These are phyloP conservation scores for Pinus tabuliformis DNA, from an alignment of 75 land plant genomes.

Conservation along the genomic window DNA sequence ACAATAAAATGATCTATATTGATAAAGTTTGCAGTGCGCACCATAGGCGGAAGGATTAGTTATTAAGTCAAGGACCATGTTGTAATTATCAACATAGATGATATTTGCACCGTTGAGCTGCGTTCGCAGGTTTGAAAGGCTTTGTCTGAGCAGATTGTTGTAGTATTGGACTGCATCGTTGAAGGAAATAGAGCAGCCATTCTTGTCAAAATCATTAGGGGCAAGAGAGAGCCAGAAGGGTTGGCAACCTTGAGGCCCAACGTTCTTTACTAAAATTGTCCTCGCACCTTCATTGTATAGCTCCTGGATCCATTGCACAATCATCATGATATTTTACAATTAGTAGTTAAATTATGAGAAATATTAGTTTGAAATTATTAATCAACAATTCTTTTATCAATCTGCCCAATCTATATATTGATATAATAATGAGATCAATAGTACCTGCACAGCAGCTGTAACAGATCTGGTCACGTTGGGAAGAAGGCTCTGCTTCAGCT, in stretches of 20 bases:
- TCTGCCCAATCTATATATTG: neutral
- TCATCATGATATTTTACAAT: slow-evolving; percentile 24
- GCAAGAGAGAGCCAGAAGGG: slow-evolving; percentile 46
- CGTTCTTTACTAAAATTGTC: slow-evolving; percentile 52
- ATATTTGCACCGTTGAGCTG: slow-evolving; percentile 37
- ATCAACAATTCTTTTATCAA: neutral
- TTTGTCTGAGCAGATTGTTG: slow-evolving; percentile 40
- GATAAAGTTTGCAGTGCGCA: neutral
- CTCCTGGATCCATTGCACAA: slow-evolving; percentile 21
- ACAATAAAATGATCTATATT: neutral
- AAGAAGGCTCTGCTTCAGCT: slow-evolving; percentile 10
- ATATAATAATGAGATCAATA: too few species aligned
- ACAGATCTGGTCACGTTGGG: neutral
- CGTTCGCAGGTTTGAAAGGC: slow-evolving; percentile 25
- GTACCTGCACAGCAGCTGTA: slow-evolving; percentile 4
- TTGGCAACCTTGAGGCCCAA: slow-evolving; percentile 80
- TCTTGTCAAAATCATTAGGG: slow-evolving; percentile 32
- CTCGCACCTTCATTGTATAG: slow-evolving; percentile 53
- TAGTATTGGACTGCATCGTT: slow-evolving; percentile 47
- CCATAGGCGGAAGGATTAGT: slow-evolving; percentile 46
- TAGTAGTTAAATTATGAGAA: neutral
- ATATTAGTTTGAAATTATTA: neutral
- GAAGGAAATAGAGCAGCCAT: slow-evolving; percentile 51
- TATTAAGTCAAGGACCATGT: slow-evolving; percentile 45
- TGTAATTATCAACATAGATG: slow-evolving; percentile 42